Conservation (phyloP, 805 yeast species). For the Saturnispora ahearnii region DNA sequence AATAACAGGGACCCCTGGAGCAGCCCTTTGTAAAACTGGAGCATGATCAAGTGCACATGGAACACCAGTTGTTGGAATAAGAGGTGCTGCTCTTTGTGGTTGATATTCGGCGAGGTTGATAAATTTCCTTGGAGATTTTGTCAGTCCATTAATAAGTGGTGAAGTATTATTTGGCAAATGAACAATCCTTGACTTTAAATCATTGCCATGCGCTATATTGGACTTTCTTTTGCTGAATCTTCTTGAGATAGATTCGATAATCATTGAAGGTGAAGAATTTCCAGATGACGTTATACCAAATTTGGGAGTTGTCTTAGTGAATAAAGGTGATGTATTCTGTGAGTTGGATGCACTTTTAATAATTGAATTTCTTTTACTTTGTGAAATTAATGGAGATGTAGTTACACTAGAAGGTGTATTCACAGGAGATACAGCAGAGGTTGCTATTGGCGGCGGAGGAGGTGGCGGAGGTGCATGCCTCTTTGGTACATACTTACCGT, state of each 20-base stretch:
- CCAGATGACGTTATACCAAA: constrained; percentile 2
- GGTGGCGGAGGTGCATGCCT: constrained; percentile 32
- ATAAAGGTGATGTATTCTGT: constrained; percentile 1
- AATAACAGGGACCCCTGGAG: constrained; percentile 10
- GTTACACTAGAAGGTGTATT: background rate
- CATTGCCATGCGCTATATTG: constrained; percentile 4
- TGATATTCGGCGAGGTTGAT: constrained; percentile 2
- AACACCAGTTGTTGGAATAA: background rate
- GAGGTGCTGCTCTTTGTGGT: constrained; percentile 7
- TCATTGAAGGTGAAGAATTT: constrained; percentile 22
- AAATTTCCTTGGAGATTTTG: constrained; percentile 6
- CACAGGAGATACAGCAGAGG: background rate
- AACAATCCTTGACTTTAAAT: constrained; percentile 16
- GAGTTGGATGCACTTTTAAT: background rate
- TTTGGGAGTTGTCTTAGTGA: background rate
- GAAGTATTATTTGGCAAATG: constrained; percentile 14
- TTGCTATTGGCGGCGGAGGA: constrained; percentile 14
- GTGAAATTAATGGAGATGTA: background rate
- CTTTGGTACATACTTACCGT: constrained; percentile 26
- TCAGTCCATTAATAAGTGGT: background rate
- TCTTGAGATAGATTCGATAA: constrained; percentile 24
- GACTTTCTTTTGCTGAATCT: constrained; percentile 16
- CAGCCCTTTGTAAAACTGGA: constrained; percentile 9
- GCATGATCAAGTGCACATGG: background rate
- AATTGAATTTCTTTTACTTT: background rate